Percentiles rank a stretch among this genome's conserved stretches.
phyloP scores from a whole-genome alignment of 2,329 filamentous ascomycete species.

The Bisporella sp. region DNA sequence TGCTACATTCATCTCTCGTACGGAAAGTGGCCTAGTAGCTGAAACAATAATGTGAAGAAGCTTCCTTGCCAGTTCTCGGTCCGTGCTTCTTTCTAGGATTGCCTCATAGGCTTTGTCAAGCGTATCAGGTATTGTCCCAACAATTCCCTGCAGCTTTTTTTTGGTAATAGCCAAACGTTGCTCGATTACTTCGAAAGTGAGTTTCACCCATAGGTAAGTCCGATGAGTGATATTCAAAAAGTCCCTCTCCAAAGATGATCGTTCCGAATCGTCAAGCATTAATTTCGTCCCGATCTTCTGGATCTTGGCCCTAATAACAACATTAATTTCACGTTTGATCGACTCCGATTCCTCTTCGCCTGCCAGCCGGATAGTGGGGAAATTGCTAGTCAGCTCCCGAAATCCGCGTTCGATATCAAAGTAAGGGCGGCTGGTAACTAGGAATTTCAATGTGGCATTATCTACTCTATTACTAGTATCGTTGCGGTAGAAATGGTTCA shows the following conservation, averaged over 20 bases:
- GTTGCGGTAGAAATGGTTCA: background rate
- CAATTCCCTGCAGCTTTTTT: background rate
- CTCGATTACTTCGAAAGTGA: constrained; percentile 5
- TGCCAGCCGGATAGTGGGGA: too few species aligned
- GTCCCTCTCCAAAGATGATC: constrained; percentile 1
- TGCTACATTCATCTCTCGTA: constrained; percentile 9
- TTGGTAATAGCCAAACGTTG: background rate
- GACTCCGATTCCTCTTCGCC: too few species aligned
- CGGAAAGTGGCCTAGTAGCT: constrained; percentile 5
- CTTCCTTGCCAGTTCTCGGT: constrained; percentile 1
- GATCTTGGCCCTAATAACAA: too few species aligned
- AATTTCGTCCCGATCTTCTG: too few species aligned
- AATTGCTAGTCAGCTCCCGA: background rate
- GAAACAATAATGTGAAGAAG: constrained; percentile 5
- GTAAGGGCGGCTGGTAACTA: constrained; percentile 13
- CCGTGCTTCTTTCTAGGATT: constrained; percentile 4
- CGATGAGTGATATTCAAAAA: constrained; percentile 3
- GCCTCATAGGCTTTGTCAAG: constrained; percentile 5
- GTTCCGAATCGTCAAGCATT: too few species aligned
- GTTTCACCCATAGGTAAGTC: constrained; percentile 11
- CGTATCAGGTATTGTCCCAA: background rate
- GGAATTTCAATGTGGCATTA: constrained; percentile 21
- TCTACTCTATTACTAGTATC: background rate
- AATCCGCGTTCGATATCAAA: constrained; percentile 3
- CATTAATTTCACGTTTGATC: too few species aligned